Evolutionary conservation across 441 rosid species (phyloP).

Genomic region (Viola pubescens): DNA sequence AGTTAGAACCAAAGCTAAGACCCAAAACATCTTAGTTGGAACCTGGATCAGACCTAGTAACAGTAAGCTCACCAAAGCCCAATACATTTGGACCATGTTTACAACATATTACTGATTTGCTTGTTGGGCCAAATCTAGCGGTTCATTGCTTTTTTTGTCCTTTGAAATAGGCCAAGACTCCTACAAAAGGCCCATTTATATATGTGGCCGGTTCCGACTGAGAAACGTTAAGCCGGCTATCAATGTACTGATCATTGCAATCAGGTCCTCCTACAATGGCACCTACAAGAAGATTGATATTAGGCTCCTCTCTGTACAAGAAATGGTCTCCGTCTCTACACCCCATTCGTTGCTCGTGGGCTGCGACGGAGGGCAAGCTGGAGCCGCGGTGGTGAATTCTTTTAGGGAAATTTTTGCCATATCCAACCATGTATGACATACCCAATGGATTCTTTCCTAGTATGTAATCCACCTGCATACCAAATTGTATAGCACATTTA

Average conservation of each 20-base stretch:
- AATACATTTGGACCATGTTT: no score
- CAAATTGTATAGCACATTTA: no score
- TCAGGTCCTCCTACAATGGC: conserved; percentile 78
- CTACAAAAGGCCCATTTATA: conserved; percentile 65
- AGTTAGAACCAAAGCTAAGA: no score
- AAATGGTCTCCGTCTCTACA: conserved; percentile 43
- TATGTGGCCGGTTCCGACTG: conserved; percentile 69
- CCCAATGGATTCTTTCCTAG: conserved; percentile 88
- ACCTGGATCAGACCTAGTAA: no score
- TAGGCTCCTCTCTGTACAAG: conserved; percentile 31
- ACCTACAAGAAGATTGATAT: conserved; percentile 53
- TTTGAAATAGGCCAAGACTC: conserved; percentile 41
- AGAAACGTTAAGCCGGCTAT: conserved; percentile 41
- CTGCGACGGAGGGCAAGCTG: conserved; percentile 38
- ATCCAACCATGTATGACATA: conserved; percentile 92
- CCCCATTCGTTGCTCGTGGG: conserved; percentile 33
- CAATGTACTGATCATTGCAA: conserved; percentile 40
- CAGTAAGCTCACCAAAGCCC: no score
- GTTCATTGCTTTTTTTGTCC: not conserved
- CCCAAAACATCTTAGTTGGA: no score
- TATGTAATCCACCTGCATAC: conserved; percentile 57
- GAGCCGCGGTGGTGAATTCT: conserved; percentile 82
- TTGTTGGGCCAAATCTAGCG: no score
- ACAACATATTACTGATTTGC: no score
- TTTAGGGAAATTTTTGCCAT: conserved; percentile 66